phyloP scores from a whole-genome alignment of 306 rosid genomes.

The Potentilla sterilis region DNA sequence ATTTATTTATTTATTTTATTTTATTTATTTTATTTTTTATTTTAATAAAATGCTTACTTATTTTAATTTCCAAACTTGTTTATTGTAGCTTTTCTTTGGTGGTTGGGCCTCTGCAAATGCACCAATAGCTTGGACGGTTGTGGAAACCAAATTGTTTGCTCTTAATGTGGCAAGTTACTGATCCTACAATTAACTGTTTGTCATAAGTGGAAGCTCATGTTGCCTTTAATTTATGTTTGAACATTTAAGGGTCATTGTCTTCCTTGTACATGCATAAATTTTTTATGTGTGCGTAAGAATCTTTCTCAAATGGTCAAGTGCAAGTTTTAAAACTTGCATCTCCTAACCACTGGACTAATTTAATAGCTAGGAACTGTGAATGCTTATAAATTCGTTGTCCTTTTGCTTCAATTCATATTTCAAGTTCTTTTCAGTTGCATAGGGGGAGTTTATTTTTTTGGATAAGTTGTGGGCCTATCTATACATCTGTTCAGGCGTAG shows the following conservation, averaged over 20 bases:
- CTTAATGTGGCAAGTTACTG: constrained; percentile 76
- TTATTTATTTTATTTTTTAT: not conserved
- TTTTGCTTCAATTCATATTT: not conserved
- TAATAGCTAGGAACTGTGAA: not conserved
- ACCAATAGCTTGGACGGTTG: constrained; percentile 84
- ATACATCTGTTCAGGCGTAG: too few species aligned
- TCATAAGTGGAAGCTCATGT: constrained; percentile 14
- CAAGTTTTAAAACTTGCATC: not conserved
- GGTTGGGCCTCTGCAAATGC: constrained; percentile 70
- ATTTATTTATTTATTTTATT: not conserved
- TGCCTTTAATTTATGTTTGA: not conserved
- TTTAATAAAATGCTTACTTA: not conserved
- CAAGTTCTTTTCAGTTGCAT: not conserved
- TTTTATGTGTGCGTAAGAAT: not conserved
- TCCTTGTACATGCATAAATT: not conserved
- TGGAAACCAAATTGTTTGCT: constrained; percentile 92
- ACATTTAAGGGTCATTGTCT: not conserved
- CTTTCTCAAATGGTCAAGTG: not conserved
- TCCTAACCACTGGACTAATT: not conserved
- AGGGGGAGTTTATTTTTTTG: not conserved
- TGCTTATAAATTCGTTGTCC: not conserved
- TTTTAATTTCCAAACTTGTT: constrained; percentile 18
- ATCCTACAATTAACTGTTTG: constrained; percentile 10
- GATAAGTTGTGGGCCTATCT: too few species aligned
- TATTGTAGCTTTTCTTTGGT: constrained; percentile 68